Percentiles rank a stretch among this genome's conserved stretches.
Evolutionary conservation across 768 basidiomycete genomes (phyloP).

Genomic region (Astraeus odoratus): DNA sequence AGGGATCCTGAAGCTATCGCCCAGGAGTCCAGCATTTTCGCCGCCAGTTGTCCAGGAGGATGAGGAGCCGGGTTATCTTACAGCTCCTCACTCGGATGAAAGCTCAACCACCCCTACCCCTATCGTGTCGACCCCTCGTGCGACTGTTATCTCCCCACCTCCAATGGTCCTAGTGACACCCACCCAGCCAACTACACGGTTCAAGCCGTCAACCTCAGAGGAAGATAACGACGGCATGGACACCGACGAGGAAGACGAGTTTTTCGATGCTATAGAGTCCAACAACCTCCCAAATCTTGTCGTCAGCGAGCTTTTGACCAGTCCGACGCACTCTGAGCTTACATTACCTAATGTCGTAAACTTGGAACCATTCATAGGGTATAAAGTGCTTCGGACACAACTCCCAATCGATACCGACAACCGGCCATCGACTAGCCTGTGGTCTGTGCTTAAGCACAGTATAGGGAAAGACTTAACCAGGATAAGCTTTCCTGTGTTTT

Average conservation of each 20-base stretch:
- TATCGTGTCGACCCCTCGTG: conserved; percentile 6
- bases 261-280: conserved; percentile 93
- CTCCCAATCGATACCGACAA: conserved; percentile 68
- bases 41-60: conserved; percentile 14
- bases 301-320: conserved; percentile 56
- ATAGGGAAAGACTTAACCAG: conserved; percentile 96
- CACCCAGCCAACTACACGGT: conserved; percentile 15
- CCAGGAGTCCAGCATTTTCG: conserved; percentile 10
- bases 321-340: conserved; percentile 31
- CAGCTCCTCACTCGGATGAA: conserved; percentile 14
- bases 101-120: conserved; percentile 9
- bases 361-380: conserved; percentile 54
- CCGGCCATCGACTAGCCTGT: conserved; percentile 82
- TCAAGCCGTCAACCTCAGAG: conserved; percentile 14
- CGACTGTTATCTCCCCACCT: background rate
- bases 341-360: conserved; percentile 31
- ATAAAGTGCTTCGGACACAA: conserved; percentile 50
- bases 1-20: conserved; percentile 16
- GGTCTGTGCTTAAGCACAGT: conserved; percentile 91
- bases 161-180: conserved; percentile 16
- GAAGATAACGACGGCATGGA: conserved; percentile 33
- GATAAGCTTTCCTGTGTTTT: conserved; percentile 92
- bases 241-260: conserved; percentile 89
- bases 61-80: conserved; percentile 14
- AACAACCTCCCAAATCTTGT: conserved; percentile 72